Evolutionary conservation across 352 stramenopile genomes (phyloP), one percentile per base, ranked within the genome.

Genomic region (Globisporangium rhizosaccharum): DNA sequence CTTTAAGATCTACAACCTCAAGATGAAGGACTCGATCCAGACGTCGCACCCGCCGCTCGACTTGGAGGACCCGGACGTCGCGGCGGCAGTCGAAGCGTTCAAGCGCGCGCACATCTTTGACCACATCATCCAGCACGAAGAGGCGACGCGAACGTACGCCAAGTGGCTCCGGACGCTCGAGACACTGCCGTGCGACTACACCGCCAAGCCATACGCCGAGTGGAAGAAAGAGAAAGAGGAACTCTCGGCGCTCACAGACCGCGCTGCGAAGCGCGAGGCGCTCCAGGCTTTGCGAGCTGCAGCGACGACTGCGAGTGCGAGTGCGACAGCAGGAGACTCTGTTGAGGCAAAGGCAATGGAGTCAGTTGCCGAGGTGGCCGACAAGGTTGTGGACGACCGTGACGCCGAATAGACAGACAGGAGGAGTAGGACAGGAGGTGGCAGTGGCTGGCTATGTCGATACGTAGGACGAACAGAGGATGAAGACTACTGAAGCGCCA

Each of bases 1-100:
- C 57, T 95, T 95, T 49, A 82, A 93, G 23, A 78, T 91, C 51
- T 93, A 95, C 74, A 95, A 93, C 69, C 70, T 75, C 57, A 87
- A 88, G 55, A 76, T 92, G 60, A 59, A 64, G 18, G 81, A 91
- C 49, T 73, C 72, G 39, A 83, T 88, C 41, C 77, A 90, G 65
- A 79, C 75, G 2, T 75, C 72, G 20, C 83, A 92, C 39, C 80
- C 78, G n/a, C 70, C 74, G 30, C 72, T 93, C 20, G 71, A 86
- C 54, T 67, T 94, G 25, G 75, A 76, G 9, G 79, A 93, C 23
- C 54, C 74, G 9, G 59, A 57, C 0, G 76, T 93, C 41, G 67
- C 68, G 9, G 65, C 61, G 3, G 62, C 65, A 0, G 79, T 95
- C 0, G 85, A 95, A 55, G 59, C 79, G 56, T 95, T 95, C 61